Evolutionary conservation across 352 stramenopile genomes (phyloP), one percentile per base, ranked within the genome.

Genomic region (Pythium rhizo-oryzae): DNA sequence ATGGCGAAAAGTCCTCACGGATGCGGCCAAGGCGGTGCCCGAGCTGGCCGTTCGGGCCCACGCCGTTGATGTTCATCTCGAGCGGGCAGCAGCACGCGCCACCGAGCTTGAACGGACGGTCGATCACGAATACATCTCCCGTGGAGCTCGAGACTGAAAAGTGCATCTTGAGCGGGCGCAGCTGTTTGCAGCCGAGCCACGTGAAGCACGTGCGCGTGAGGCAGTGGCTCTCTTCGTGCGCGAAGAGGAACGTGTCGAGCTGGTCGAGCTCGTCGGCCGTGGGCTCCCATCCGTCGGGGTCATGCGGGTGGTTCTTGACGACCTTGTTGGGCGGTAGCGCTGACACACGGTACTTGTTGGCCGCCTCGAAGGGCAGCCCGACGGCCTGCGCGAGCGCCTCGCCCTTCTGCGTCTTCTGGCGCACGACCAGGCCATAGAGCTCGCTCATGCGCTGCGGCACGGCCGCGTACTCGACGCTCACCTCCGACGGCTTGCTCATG

Each of bases 311-410:
- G 41, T 74, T 86, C 71, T 87, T 89, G 58, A 84, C 77, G 13
- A 76, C 74, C 51, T 88, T 90, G 71, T 70, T 74, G 4, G 65
- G 28, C 51, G 77, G 80, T 23, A 92, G 69, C 21, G 70, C 24
- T 24, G 76, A 67, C 41, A 90, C 59, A 16, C 74, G 74, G 74
- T 90, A 92, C 67, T 84, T 81, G 80, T 92, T 92, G 41, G 56
- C 63, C 18, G 71, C 47, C 58, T 92, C 81, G 44, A 78, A 89
- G 2, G 83, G 80, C 46, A 90, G 24, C 12, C 74, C 80, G 39
- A 86, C 16, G 53, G 80, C 69, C 70, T 91, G 81, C 54, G 79
- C 76, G n/a, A 79, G 54, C 44, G 80, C 73, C 47, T 89, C 80
- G 19, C 55, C 64, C 39, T 70, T 74, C 49, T 90, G 83, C 1